Conservation (phyloP, 1,139 yeast species). For the Blastobotrys aristatus region DNA sequence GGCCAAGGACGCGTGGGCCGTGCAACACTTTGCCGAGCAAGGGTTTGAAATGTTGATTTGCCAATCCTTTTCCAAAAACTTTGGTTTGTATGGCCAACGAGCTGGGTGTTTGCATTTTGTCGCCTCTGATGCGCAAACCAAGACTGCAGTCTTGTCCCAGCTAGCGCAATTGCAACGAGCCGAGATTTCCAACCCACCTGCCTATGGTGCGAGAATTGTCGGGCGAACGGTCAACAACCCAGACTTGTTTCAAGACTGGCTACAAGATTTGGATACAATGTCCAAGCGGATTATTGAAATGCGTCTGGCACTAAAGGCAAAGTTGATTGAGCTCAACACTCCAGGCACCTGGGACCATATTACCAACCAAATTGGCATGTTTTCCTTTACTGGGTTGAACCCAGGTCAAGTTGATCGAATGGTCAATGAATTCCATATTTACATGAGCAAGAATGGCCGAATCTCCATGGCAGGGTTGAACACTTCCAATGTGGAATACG, state of each 20-base stretch:
- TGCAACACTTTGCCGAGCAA: slow-evolving; percentile 40
- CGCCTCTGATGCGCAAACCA: slow-evolving; percentile 27
- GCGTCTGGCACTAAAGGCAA: slow-evolving; percentile 46
- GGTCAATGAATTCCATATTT: slow-evolving; percentile 68
- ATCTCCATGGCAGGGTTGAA: slow-evolving; percentile 89
- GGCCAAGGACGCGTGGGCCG: slow-evolving; percentile 47
- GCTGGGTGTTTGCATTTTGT: slow-evolving; percentile 80
- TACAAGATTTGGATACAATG: slow-evolving; percentile 68
- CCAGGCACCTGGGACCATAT: slow-evolving; percentile 81
- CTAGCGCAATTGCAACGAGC: slow-evolving; percentile 76
- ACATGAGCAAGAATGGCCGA: slow-evolving; percentile 85
- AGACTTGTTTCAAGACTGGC: slow-evolving; percentile 67
- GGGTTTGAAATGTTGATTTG: slow-evolving; percentile 59
- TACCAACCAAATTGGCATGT: slow-evolving; percentile 92
- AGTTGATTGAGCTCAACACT: slow-evolving; percentile 52
- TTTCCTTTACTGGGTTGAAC: slow-evolving; percentile 80
- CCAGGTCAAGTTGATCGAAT: slow-evolving; percentile 65
- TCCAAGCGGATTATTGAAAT: slow-evolving; percentile 71
- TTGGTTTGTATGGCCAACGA: slow-evolving; percentile 96
- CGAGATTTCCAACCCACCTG: slow-evolving; percentile 89
- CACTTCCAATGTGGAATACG: slow-evolving; percentile 70
- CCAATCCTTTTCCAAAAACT: slow-evolving; percentile 93
- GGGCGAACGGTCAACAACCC: slow-evolving; percentile 64
- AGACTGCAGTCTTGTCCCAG: slow-evolving; percentile 62
- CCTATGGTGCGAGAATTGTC: slow-evolving; percentile 88